These are phyloP conservation scores for Haplosporangium sp. DNA, from an alignment of 371 early-diverging fungal genomes.

Conservation along the genomic window DNA sequence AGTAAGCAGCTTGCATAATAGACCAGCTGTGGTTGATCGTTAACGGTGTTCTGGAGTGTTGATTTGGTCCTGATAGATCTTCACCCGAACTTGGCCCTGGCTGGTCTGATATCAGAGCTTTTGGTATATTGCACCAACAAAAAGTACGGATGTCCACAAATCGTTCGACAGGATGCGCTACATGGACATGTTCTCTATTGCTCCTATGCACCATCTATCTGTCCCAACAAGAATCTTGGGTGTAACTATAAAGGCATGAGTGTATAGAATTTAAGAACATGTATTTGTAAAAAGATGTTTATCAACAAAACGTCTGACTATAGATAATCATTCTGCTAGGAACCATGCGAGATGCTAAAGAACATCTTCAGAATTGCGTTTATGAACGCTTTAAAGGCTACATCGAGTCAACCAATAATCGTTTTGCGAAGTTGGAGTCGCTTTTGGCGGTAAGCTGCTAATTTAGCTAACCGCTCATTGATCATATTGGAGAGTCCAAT, in stretches of 20 bases:
- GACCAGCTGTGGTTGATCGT: too few relatives aligned
- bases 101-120: conserved; percentile 66
- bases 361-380: conserved; percentile 63
- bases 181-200: conserved; percentile 62
- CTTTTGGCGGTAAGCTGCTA: conserved; percentile 28
- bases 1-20: neutral
- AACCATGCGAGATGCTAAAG: conserved; percentile 46
- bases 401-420: conserved; percentile 59
- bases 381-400: conserved; percentile 66
- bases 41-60: neutral
- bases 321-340: conserved; percentile 43
- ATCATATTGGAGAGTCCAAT: neutral
- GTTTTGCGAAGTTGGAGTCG: conserved; percentile 58
- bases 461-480: neutral
- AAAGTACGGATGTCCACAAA: conserved; percentile 62
- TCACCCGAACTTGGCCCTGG: conserved; percentile 72
- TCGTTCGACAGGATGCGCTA: conserved; percentile 61
- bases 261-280: neutral
- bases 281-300: neutral
- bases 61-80: conserved; percentile 52
- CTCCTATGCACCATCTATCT: conserved; percentile 58
- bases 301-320: neutral
- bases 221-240: conserved; percentile 60
- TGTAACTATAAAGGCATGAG: conserved; percentile 64
- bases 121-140: conserved; percentile 66